Conservation (phyloP, 1,284 basidiomycete genomes). For the Trichosporon ovoides region DNA sequence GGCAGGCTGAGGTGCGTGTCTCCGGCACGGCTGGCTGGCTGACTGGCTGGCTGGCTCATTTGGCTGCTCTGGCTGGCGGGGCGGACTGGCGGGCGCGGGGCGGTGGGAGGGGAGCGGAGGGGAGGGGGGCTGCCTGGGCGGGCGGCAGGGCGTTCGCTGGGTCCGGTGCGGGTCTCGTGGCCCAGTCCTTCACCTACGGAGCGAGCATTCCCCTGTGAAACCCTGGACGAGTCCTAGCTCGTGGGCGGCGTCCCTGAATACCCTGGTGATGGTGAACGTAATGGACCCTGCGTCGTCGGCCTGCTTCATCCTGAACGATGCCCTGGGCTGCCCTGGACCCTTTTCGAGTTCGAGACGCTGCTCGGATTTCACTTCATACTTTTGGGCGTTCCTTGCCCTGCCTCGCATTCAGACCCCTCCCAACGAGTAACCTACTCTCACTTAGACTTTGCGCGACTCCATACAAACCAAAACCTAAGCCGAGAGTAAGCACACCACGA, state of each 20-base stretch:
- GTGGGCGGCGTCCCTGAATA: not conserved
- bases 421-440: slow-evolving; percentile 4
- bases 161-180: no score
- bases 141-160: no score
- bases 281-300: not conserved
- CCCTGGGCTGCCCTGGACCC: not conserved
- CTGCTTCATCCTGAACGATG: not conserved
- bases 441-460: slow-evolving; percentile 4
- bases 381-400: slow-evolving; percentile 7
- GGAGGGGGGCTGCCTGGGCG: no score
- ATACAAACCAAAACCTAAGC: slow-evolving; percentile 7
- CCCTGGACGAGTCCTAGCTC: not conserved
- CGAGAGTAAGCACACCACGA: slow-evolving; percentile 1
- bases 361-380: slow-evolving; percentile 7
- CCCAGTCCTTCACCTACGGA: no score
- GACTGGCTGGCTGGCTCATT: no score
- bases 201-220: no score
- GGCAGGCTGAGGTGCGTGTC: no score
- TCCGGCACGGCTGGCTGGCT: no score
- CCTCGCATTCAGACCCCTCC: slow-evolving; percentile 4
- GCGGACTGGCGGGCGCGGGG: no score
- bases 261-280: not conserved
- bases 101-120: no score
- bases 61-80: no score
- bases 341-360: slow-evolving; percentile 1